Base-by-base conservation (phyloP, 1,139 yeast species). In the Yamadazyma triangularis region DNA sequence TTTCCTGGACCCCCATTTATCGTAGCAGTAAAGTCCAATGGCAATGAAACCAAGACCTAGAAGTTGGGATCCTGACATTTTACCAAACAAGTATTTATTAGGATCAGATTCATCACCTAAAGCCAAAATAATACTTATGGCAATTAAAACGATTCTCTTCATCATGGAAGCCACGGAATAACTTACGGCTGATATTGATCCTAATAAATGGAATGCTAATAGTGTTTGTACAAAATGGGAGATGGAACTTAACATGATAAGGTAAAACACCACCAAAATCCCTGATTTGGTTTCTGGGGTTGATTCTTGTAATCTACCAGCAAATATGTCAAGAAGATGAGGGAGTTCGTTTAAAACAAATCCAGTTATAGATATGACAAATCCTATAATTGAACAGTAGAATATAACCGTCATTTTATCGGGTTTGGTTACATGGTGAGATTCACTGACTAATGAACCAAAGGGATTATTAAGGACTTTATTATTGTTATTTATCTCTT, bases 131-230 rank as follows among this genome's bases (percentile, higher is more conserved):
- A 64, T 55, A 37, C 70, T 60, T 2, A 64, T 53, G 9, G 62
- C 47, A 15, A 64, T 63, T 15, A 64, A 41, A 12, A 63, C 61
- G 0, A 64, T 62, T 35, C 71, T 48, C 41, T 64, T 64, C 64
- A 64, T 56, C 66, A 64, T 61, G 12, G 68, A 60, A 2, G 70
- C 70, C 24, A 64, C 56, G 8, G 69, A 62, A 42, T 63, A 64
- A 4, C 68, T 53, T 20, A 64, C 50, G 4, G 71, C 63, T 2
- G 70, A 67, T 10, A 64, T 52, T 51, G 54, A 59, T 2, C 70
- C 68, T 19, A 64, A 42, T 20, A 64, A 45, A 38, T 60, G 59
- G 35, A 61, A 58, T 25, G 70, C 62, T 15, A 64, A 42, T 26
- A 64, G 38, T 11, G 65, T 57, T 39, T 64, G 70, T 18, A 52